A percentile compares a stretch with the other conserved stretches of the same genome.
Conservation (phyloP, 177 flowering plant species). For the Vitis hybrid region DNA sequence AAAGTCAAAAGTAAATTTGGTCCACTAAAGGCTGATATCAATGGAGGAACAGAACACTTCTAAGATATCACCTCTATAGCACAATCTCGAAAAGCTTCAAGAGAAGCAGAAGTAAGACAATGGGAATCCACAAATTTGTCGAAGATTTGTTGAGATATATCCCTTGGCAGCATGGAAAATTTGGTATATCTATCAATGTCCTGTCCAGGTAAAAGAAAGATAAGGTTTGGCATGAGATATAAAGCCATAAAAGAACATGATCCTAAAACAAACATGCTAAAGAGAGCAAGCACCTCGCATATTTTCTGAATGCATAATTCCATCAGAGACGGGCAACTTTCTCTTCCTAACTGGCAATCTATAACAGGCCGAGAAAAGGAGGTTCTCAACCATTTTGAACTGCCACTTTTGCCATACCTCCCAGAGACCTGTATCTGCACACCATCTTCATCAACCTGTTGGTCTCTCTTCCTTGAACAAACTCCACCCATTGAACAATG, state of each 20-base stretch:
- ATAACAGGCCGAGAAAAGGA: constrained; percentile 37
- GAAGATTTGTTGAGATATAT: constrained; percentile 80
- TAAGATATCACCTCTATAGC: constrained; percentile 65
- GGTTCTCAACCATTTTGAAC: constrained; percentile 68
- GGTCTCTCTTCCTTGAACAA: constrained; percentile 88
- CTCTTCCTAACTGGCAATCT: constrained; percentile 32
- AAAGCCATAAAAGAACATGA: neutral
- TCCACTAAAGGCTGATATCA: no score
- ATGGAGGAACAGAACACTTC: neutral
- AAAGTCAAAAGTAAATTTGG: neutral
- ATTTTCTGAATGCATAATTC: constrained; percentile 60
- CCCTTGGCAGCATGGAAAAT: constrained; percentile 82
- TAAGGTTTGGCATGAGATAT: no score
- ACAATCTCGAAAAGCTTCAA: constrained; percentile 86
- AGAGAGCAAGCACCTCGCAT: constrained; percentile 43
- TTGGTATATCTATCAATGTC: constrained; percentile 46
- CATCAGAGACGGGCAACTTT: constrained; percentile 59
- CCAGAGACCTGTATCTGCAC: constrained; percentile 45
- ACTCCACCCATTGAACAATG: constrained; percentile 67
- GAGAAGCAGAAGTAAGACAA: constrained; percentile 43
- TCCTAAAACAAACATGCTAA: neutral
- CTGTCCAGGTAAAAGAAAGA: constrained; percentile 25
- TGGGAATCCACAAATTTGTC: constrained; percentile 67
- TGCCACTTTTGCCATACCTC: constrained; percentile 56
- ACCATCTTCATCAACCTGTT: constrained; percentile 51